phyloP scores from a whole-genome alignment of 2,329 filamentous ascomycete species.

The Neobulgaria alba region DNA sequence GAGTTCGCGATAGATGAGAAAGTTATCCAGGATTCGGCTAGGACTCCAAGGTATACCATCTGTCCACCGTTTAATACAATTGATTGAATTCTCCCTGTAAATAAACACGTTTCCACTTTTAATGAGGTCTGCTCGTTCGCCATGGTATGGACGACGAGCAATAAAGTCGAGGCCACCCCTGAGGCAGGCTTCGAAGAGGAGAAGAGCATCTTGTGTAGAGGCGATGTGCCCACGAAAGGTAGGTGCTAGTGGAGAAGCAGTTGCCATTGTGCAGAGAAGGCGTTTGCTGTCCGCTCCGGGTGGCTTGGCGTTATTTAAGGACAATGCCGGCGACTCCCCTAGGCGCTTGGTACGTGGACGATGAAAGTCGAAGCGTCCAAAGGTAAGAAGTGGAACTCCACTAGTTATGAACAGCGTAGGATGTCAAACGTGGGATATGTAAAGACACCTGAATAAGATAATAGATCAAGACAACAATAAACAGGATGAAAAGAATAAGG shows the following conservation, averaged over 20 bases:
- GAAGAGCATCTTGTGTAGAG: conserved; percentile 49
- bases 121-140: conserved; percentile 70
- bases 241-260: conserved; percentile 11
- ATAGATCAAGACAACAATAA: too few relatives aligned
- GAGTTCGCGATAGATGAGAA: conserved; percentile 95
- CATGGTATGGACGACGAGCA: conserved; percentile 75
- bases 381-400: too few relatives aligned
- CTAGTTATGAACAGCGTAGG: too few relatives aligned
- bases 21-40: conserved; percentile 91
- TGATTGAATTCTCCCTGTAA: conserved; percentile 81
- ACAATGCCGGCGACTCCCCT: too few relatives aligned
- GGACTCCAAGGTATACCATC: conserved; percentile 89
- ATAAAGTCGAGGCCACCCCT: conserved; percentile 64
- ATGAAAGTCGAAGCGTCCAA: too few relatives aligned
- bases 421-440: too few relatives aligned
- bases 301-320: too few relatives aligned
- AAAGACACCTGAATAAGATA: too few relatives aligned
- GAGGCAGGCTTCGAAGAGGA: conserved; percentile 73
- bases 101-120: conserved; percentile 81
- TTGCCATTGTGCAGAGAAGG: conserved; percentile 8
- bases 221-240: conserved; percentile 17
- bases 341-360: too few relatives aligned
- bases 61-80: conserved; percentile 89
- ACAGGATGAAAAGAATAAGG: too few relatives aligned
- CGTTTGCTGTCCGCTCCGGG: too few relatives aligned